A percentile compares a stretch with the other conserved stretches of the same genome.
phyloP scores from a whole-genome alignment of 495 filamentous ascomycete species.

The Chaetomium fimeti region DNA sequence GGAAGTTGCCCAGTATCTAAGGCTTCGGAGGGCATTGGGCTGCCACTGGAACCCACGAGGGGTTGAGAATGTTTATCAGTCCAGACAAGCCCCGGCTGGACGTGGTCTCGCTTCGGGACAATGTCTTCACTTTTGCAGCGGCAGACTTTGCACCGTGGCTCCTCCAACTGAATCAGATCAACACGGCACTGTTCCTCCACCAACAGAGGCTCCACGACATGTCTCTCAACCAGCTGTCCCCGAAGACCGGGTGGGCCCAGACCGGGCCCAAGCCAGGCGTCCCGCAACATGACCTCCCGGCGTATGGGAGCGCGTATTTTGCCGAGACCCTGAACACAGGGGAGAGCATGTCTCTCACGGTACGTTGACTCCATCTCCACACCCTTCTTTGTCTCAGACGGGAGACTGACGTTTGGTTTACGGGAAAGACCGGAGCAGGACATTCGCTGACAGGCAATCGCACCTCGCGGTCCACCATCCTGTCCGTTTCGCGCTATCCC shows the following conservation, averaged over 20 bases:
- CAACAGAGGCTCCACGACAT: slow-evolving; percentile 18
- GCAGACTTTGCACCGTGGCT: background rate
- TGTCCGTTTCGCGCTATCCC: slow-evolving; percentile 7
- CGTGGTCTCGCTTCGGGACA: slow-evolving; percentile 5
- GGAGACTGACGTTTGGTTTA: background rate
- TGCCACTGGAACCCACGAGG: slow-evolving; percentile 1
- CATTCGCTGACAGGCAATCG: background rate
- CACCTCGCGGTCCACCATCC: slow-evolving; percentile 1
- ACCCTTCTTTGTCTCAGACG: slow-evolving; percentile 4
- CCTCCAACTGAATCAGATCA: slow-evolving; percentile 15
- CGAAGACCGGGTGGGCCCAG: slow-evolving; percentile 11
- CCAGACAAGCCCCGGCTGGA: slow-evolving; percentile 16
- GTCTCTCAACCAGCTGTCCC: slow-evolving; percentile 17
- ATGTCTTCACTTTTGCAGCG: slow-evolving; percentile 12
- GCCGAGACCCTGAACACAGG: background rate
- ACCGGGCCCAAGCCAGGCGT: background rate
- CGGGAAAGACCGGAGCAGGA: slow-evolving; percentile 2
- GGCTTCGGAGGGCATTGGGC: background rate
- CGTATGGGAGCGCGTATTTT: background rate
- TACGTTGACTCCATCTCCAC: slow-evolving; percentile 5
- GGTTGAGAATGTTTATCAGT: slow-evolving; percentile 26
- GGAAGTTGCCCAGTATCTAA: background rate
- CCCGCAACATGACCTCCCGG: background rate
- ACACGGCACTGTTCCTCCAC: slow-evolving; percentile 6
- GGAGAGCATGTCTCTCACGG: background rate